These are phyloP conservation scores for Sclerotinia trifoliorum DNA, from an alignment of 2,329 filamentous ascomycete species.

Conservation along the genomic window DNA sequence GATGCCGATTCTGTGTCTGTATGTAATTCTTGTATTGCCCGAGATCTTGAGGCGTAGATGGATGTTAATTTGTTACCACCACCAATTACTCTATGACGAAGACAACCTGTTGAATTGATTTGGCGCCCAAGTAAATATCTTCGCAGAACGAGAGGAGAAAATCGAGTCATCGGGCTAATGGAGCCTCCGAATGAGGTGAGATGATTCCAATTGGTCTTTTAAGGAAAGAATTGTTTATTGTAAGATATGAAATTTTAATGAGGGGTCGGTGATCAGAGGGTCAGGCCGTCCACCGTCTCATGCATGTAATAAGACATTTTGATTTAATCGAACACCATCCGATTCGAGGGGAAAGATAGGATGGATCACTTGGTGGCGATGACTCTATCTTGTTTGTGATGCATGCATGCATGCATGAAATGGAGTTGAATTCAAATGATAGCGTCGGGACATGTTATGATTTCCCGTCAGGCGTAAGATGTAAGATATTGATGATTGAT, in stretches of 20 bases:
- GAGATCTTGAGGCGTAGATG: conserved; percentile 26
- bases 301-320: conserved; percentile 22
- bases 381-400: conserved; percentile 5
- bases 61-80: conserved; percentile 16
- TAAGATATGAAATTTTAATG: neutral
- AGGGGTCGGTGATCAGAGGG: conserved; percentile 14
- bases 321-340: conserved; percentile 21
- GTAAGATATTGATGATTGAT: neutral
- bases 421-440: too few species aligned
- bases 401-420: too few species aligned
- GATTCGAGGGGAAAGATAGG: conserved; percentile 29
- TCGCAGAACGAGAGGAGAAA: conserved; percentile 34
- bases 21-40: conserved; percentile 26
- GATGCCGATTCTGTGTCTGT: conserved; percentile 22
- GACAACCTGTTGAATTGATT: conserved; percentile 34
- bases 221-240: neutral
- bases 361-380: conserved; percentile 22
- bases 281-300: neutral
- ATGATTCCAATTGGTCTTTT: conserved; percentile 7
- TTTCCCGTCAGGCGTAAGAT: neutral
- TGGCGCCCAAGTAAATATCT: conserved; percentile 38
- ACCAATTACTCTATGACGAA: conserved; percentile 26
- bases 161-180: conserved; percentile 34
- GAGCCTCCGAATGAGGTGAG: neutral
- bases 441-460: neutral